A percentile compares a stretch with the other conserved stretches of the same genome.
Conservation (phyloP, 345 rosid species). For the Linum tenue region DNA sequence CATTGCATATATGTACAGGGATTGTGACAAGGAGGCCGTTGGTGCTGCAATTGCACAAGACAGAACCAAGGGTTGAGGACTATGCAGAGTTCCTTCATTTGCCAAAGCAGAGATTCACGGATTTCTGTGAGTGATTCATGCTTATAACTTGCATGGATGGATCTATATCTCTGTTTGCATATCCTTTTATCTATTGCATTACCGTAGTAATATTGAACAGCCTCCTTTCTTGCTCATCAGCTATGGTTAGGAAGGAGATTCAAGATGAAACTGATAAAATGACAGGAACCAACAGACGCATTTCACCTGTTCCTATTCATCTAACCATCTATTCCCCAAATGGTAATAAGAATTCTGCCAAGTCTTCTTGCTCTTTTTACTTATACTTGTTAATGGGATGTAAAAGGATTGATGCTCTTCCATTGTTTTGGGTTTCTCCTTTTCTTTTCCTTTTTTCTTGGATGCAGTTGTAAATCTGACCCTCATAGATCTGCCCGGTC, state of each 20-base stretch:
- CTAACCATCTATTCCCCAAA: constrained; percentile 52
- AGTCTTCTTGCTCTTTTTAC: neutral
- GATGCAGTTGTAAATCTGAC: constrained; percentile 58
- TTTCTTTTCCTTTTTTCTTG: neutral
- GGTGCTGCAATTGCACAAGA: constrained; percentile 8
- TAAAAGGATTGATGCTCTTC: neutral
- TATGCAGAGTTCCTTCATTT: constrained; percentile 10
- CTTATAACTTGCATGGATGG: neutral
- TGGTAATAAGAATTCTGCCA: constrained; percentile 23
- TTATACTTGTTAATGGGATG: neutral
- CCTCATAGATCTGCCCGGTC: constrained; percentile 60
- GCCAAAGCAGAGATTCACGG: constrained; percentile 1
- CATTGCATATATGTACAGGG: neutral
- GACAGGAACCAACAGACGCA: constrained; percentile 50
- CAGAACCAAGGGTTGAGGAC: neutral
- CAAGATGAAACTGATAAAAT: constrained; percentile 56
- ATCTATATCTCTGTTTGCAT: neutral
- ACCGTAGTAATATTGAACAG: neutral
- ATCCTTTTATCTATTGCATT: neutral
- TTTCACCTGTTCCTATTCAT: constrained; percentile 57
- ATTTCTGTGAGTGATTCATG: neutral
- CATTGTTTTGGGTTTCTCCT: constrained; percentile 1
- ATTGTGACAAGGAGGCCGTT: constrained; percentile 10
- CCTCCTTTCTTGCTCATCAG: constrained; percentile 22
- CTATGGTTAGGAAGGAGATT: constrained; percentile 50